Evolutionary conservation across 306 rosid species (phyloP).

Genomic region (Cucurbita moschata): DNA sequence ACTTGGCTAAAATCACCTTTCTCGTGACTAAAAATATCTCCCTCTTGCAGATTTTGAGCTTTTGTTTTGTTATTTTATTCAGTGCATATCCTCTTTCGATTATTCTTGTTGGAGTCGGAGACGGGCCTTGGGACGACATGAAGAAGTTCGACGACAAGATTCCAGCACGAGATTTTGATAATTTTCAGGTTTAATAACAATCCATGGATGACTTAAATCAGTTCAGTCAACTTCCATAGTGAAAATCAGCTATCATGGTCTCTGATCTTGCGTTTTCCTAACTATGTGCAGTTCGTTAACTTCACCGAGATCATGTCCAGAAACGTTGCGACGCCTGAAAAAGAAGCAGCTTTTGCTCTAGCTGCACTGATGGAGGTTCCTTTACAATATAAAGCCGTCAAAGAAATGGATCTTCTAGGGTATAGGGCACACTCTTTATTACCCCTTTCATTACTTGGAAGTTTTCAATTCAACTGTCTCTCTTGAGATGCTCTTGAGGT

Average conservation of each 20-base stretch:
- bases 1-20: no score
- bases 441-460: neutral
- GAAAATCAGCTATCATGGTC: neutral
- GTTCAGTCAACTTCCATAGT: neutral
- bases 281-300: constrained; percentile 58
- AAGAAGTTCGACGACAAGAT: constrained; percentile 71
- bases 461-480: neutral
- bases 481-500: neutral
- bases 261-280: neutral
- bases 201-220: neutral
- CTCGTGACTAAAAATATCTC: no score
- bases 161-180: constrained; percentile 68
- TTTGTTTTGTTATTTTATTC: constrained; percentile 6
- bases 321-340: constrained; percentile 22
- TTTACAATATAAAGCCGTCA: constrained; percentile 66
- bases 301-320: constrained; percentile 53
- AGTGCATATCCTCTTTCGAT: constrained; percentile 73
- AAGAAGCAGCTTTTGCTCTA: constrained; percentile 79
- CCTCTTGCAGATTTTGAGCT: neutral
- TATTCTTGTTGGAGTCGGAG: constrained; percentile 83
- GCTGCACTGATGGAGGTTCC: constrained; percentile 97
- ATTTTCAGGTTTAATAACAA: constrained; percentile 52
- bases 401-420: constrained; percentile 56
- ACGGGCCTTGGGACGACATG: constrained; percentile 99
- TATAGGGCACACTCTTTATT: constrained; percentile 18